A percentile compares a stretch with the other conserved stretches of the same genome.
Evolutionary conservation across 495 filamentous ascomycete genomes (phyloP).

Genomic region (Podospora conica): DNA sequence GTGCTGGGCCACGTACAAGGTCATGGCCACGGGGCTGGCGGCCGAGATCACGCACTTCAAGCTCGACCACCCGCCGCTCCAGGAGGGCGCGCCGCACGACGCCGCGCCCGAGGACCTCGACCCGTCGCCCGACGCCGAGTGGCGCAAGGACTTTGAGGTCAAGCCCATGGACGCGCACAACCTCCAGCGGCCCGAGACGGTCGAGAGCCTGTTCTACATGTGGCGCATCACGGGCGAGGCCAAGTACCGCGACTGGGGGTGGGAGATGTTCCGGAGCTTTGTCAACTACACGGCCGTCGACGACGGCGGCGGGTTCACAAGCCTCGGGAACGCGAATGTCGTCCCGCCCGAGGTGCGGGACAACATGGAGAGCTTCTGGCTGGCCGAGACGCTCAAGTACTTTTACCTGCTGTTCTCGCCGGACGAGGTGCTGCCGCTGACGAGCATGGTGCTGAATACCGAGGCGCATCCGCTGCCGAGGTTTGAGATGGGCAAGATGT

Average conservation of each 20-base stretch:
- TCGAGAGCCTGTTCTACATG: conserved; percentile 96
- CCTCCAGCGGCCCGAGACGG: conserved; percentile 90
- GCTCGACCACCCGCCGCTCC: conserved; percentile 56
- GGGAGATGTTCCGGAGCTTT: conserved; percentile 96
- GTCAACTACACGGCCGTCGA: conserved; percentile 70
- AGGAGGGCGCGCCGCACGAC: conserved; percentile 45
- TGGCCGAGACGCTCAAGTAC: conserved; percentile 97
- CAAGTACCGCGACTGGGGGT: conserved; percentile 93
- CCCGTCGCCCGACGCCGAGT: conserved; percentile 47
- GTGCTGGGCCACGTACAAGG: conserved; percentile 94
- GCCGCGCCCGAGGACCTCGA: conserved; percentile 41
- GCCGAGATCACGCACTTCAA: conserved; percentile 90
- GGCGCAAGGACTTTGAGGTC: conserved; percentile 72
- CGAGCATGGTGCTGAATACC: conserved; percentile 87
- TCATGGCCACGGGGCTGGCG: conserved; percentile 79
- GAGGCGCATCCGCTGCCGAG: conserved; percentile 89
- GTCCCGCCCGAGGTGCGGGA: conserved; percentile 60
- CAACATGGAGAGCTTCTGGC: conserved; percentile 95
- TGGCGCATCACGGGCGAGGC: conserved; percentile 93
- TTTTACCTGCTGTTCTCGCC: conserved; percentile 92
- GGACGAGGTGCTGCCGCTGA: conserved; percentile 73
- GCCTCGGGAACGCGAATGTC: conserved; percentile 65
- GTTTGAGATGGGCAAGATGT: conserved; percentile 70
- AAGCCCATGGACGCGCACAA: conserved; percentile 77
- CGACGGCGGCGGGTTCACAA: conserved; percentile 75